Conservation (phyloP, 2,329 filamentous ascomycete genomes). For the Lachnellula suecica region DNA sequence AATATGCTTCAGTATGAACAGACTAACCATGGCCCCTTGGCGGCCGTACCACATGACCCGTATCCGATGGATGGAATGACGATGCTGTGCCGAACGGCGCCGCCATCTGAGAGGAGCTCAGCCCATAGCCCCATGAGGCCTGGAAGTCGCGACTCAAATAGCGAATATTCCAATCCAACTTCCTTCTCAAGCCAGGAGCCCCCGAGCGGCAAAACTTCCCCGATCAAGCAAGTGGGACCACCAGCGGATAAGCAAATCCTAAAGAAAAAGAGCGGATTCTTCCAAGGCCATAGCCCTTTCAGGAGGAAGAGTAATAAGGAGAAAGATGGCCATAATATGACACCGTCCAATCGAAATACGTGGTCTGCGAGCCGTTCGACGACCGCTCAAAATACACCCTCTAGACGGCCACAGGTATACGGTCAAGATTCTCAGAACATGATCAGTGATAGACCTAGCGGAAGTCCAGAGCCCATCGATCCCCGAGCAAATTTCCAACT, state of each 20-base stretch:
- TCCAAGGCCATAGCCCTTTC: slow-evolving; percentile 91
- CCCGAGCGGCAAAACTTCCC: slow-evolving; percentile 70
- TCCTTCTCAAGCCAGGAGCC: slow-evolving; percentile 87
- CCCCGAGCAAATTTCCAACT: slow-evolving; percentile 90
- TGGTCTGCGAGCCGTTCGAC: slow-evolving; percentile 45
- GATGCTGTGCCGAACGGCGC: slow-evolving; percentile 83
- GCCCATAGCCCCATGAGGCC: slow-evolving; percentile 67
- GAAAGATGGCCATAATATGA: slow-evolving; percentile 51
- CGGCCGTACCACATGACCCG: slow-evolving; percentile 81
- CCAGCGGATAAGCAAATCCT: slow-evolving; percentile 63
- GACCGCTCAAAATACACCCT: slow-evolving; percentile 21
- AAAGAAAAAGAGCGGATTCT: slow-evolving; percentile 79
- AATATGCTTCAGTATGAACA: slow-evolving; percentile 26
- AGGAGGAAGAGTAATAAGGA: slow-evolving; percentile 83
- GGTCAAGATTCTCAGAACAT: slow-evolving; percentile 35
- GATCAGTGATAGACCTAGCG: slow-evolving; percentile 43
- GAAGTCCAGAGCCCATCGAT: slow-evolving; percentile 83
- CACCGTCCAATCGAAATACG: slow-evolving; percentile 53
- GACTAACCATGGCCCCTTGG: slow-evolving; percentile 60
- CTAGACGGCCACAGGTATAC: slow-evolving; percentile 41
- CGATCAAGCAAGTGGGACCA: slow-evolving; percentile 60
- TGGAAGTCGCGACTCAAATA: slow-evolving; percentile 83
- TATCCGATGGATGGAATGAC: slow-evolving; percentile 97
- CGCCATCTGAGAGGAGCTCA: slow-evolving; percentile 68
- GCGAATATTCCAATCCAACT: slow-evolving; percentile 86